Base-by-base conservation (phyloP, 2,329 filamentous ascomycete genomes). In the Tolypocladium tundrense region DNA sequence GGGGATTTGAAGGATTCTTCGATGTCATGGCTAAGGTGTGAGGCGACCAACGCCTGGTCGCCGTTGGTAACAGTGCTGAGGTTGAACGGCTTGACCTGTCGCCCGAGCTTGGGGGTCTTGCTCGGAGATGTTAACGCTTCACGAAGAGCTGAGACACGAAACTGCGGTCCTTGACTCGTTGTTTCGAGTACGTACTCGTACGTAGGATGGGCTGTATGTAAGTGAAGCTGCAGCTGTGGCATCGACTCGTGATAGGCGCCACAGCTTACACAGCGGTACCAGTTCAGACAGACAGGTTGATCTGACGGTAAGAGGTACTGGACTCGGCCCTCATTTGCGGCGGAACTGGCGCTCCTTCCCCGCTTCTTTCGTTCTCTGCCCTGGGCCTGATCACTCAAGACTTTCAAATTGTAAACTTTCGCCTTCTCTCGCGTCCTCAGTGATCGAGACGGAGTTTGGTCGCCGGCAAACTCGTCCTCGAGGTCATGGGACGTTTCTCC, bases 381-480 rank as follows among this genome's bases (percentile, higher is more conserved):
- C 55, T 81, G 76, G 7, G 81, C 80, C 63, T 81, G 79, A 63
- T 82, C 80, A 67, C 79, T 85, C 19, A 86, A 70, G 14, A 79
- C 72, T 65, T 84, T 85, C 42, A 86, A 68, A 61, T 86, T 86
- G 65, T 86, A 86, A 27, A 77, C 75, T 60, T 79, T 79, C 58
- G 76, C 77, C 48, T 72, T 72, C 21, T 69, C 75, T 56, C 81
- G 75, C 19, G 72, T 70, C 50, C 81, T 75, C 21, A 82, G 68
- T 1, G 78, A 77, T 59, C 81, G 76, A 56, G 74, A 80, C 0
- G 80, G 80, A 2, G 80, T 83, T 16, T 74, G 70, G 21, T 80
- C 78, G 33, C 77, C 76, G 27, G 78, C 74, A 8, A 65, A 61
- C 10, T 76, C 75, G 41, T 79, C 79, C 35, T 78, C 77, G 7